Base-by-base conservation (phyloP, 495 filamentous ascomycete genomes). In the Lentithecium fluviatile region DNA sequence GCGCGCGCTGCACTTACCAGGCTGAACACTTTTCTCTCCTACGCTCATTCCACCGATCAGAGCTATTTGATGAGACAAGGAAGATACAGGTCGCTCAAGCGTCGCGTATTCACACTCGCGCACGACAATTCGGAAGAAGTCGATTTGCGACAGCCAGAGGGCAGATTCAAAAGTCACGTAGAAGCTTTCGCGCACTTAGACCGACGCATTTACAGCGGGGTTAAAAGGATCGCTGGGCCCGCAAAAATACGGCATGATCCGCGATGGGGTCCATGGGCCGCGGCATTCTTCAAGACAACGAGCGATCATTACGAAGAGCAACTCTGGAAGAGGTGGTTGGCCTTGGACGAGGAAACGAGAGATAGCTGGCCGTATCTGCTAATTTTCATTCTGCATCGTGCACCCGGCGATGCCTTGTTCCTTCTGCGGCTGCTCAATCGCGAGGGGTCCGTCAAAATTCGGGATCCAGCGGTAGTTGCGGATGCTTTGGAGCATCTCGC, bases 341-440 rank as follows among this genome's bases (percentile, higher is more conserved):
- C 0, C 13, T 40, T 64, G 6, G 29, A 25, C 6, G 21, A 6
- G 26, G 50, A 46, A 0, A 1, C 23, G 2, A 50, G 52, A 25
- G 15, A 46, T 2, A 11, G 12, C 17, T 43, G 21, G 12, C 60
- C 58, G 62, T 36, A 37, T 34, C 2, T 48, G 10, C 15, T 68
- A 10, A 40, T 86, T 52, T 70, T 82, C 17, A 77, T 76, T 66
- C 69, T 82, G 24, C 64, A 75, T n/a, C 73, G 77, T 48, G 70
- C 71, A 25, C 79, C 78, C 0, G 61, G 72, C 19, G 59, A 67
- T 29, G 69, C 79, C 2, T 67, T 79, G 25, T 69, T 74, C 12
- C 78, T 87, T 49, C 65, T 88, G 6, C 60, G 76, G 2, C 26
- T 59, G 2, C 37, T 63, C 4, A 38, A 6, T 4, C 45, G 26